phyloP scores from a whole-genome alignment of 2,329 filamentous ascomycete genomes.

The Venturia aucupariae region DNA sequence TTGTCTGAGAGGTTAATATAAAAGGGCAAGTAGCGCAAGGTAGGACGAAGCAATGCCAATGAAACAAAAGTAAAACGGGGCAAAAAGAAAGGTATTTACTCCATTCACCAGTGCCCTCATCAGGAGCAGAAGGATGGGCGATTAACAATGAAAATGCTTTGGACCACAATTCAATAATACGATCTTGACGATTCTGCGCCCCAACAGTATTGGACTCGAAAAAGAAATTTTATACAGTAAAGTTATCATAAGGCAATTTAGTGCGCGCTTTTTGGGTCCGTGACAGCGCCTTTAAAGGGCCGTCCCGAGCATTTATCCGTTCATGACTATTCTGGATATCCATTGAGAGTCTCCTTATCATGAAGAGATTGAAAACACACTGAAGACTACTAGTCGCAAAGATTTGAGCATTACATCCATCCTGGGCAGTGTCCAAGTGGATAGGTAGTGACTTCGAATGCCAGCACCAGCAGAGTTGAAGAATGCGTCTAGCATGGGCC shows the following conservation, averaged over 20 bases:
- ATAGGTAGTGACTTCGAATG: too few relatives aligned
- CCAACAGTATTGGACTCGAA: neutral
- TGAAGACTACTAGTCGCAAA: neutral
- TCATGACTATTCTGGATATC: neutral
- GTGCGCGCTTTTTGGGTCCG: neutral
- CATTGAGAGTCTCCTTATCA: neutral
- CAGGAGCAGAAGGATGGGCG: neutral
- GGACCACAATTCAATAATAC: neutral
- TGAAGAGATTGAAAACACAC: neutral
- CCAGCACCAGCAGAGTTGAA: neutral
- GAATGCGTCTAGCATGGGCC: neutral
- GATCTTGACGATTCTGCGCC: neutral
- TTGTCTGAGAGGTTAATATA: neutral
- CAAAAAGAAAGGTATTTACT: neutral
- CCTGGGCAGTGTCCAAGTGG: neutral
- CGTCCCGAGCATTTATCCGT: neutral
- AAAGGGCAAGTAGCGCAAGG: neutral
- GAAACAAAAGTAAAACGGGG: conserved; percentile 6
- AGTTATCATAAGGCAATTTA: neutral
- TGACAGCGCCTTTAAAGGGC: neutral
- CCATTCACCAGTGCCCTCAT: neutral
- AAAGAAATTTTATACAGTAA: neutral
- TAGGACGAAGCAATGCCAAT: neutral
- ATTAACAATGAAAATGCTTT: neutral
- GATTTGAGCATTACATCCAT: neutral